Evolutionary conservation across 345 rosid genomes (phyloP), one percentile per base, ranked within the genome.

Genomic region (Brassica incana): DNA sequence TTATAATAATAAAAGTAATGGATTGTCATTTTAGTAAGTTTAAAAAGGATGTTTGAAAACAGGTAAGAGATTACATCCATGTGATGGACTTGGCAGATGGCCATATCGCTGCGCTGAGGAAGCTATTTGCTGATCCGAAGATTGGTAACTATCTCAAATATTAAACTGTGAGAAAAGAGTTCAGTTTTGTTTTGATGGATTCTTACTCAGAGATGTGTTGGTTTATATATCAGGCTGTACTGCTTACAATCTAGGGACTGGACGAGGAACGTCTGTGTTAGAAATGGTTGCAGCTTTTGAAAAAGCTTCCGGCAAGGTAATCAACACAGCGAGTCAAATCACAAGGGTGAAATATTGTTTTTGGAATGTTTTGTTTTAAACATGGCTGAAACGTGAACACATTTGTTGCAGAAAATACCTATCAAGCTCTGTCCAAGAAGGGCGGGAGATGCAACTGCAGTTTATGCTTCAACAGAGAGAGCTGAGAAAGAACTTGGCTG

Each of bases 81-180:
- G 99, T 95, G 56, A 90, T 95, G 94, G 97, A 92, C 83, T 85
- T 95, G 43, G 99, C 97, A 64, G 97, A 92, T 85, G 98, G 98
- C 12, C 97, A 92, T 77, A 88, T 90, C 9, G 93, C 92, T 74
- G 97, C 97, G 30, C 89, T 94, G 30, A 81, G 77, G 82, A 94
- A 90, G 88, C 87, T 92, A 59, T 87, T 88, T 78, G 68, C 88
- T 60, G 43, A 88, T 27, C 76, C 88, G 50, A 62, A 84, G 75
- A 91, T 84, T 72, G 98, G 98, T 79, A 74, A 73, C 8, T 76
- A 3, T 62, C 70, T 35, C 38, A 45, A 48, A 30, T 36, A 0
- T 75, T 7, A 32, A 3, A 48, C 68, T 69, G 61, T 62, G 35
- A 36, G 35, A 64, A 33, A 69, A 40, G 48, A 61, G 32, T 38